phyloP scores from a whole-genome alignment of 1,139 yeast genomes.

The Hemisphaericaspora subhashii region DNA sequence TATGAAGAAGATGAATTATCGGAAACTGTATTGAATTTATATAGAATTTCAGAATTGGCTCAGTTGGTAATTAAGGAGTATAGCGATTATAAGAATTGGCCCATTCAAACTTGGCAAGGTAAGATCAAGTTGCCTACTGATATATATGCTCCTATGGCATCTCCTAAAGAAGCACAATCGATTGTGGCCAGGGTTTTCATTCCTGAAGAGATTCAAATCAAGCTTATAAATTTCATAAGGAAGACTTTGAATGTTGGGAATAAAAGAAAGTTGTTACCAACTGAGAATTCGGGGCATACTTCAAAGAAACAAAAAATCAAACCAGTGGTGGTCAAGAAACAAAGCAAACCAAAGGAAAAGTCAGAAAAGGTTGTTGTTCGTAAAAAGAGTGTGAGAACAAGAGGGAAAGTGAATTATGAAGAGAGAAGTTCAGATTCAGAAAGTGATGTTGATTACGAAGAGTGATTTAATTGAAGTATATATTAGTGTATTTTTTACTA shows the following conservation, averaged over 20 bases:
- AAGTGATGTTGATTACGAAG: conserved; percentile 13
- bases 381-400: conserved; percentile 46
- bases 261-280: conserved; percentile 15
- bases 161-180: conserved; percentile 43
- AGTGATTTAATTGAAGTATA: conserved; percentile 4
- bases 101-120: conserved; percentile 79
- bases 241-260: conserved; percentile 20
- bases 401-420: conserved; percentile 40
- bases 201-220: conserved; percentile 39
- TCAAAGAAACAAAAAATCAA: conserved; percentile 3
- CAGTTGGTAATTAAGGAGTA: conserved; percentile 63
- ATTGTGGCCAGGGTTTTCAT: conserved; percentile 51
- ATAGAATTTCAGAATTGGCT: conserved; percentile 70
- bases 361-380: conserved; percentile 19
- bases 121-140: conserved; percentile 67
- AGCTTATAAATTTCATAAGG: conserved; percentile 27
- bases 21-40: conserved; percentile 43
- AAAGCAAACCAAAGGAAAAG: conserved; percentile 6
- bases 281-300: not conserved
- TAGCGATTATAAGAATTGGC: conserved; percentile 65
- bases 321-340: too few relatives aligned
- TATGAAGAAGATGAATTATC: conserved; percentile 31
- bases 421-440: conserved; percentile 23
- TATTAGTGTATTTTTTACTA: not conserved
- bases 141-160: conserved; percentile 57